phyloP scores from a whole-genome alignment of 2,329 filamentous ascomycete species.

The Kalmusia sp. region DNA sequence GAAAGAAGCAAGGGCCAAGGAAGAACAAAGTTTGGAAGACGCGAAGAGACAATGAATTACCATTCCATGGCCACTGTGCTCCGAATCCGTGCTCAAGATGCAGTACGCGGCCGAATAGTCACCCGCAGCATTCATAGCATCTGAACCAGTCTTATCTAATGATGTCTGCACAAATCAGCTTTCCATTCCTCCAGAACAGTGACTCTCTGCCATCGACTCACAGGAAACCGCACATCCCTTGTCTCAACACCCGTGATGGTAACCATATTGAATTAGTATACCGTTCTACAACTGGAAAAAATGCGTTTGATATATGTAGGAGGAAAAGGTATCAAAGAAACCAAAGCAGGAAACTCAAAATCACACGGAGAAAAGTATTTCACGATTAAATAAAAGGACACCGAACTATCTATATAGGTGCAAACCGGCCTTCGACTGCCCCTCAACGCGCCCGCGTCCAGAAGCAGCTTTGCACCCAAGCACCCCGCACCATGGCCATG shows the following conservation, averaged over 20 bases:
- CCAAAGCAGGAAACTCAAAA: neutral
- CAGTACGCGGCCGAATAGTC: constrained; percentile 97
- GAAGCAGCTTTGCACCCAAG: neutral
- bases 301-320: neutral
- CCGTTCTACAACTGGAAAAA: neutral
- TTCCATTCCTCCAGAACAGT: neutral
- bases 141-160: constrained; percentile 92
- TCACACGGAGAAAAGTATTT: constrained; percentile 2
- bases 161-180: constrained; percentile 66
- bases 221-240: constrained; percentile 58
- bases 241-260: constrained; percentile 56
- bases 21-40: too few relatives aligned
- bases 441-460: constrained; percentile 4
- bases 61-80: constrained; percentile 79
- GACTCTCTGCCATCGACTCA: constrained; percentile 29
- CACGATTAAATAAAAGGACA: neutral
- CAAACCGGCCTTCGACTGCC: neutral
- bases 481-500: constrained; percentile 7
- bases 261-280: constrained; percentile 45
- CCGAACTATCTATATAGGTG: neutral
- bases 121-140: constrained; percentile 94
- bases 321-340: neutral
- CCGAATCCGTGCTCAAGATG: constrained; percentile 81
- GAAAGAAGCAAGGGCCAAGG: neutral
- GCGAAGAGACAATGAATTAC: constrained; percentile 50